Percentiles rank a stretch among this genome's conserved stretches.
Evolutionary conservation across 352 stramenopile species (phyloP).

Genomic region (Pythium aristosporum): DNA sequence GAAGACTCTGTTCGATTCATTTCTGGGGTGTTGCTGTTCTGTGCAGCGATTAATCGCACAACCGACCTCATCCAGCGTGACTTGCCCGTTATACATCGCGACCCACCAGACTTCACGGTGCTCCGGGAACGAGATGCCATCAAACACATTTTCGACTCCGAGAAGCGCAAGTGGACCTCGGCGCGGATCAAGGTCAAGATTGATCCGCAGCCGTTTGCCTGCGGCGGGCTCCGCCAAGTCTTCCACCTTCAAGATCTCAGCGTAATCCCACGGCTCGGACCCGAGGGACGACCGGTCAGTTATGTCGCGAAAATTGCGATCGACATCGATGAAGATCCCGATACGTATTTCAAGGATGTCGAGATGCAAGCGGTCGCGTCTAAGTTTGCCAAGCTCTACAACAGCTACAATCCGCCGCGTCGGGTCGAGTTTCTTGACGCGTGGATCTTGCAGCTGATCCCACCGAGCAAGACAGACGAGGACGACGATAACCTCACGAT

Average conservation of each 20-base stretch:
- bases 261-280: conserved; percentile 18
- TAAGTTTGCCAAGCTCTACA: conserved; percentile 80
- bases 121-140: conserved; percentile 69
- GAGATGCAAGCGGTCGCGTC: conserved; percentile 83
- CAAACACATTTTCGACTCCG: conserved; percentile 79
- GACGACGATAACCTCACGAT: conserved; percentile 48
- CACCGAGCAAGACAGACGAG: conserved; percentile 28
- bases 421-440: conserved; percentile 77
- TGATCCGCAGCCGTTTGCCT: conserved; percentile 61
- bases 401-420: conserved; percentile 76
- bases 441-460: conserved; percentile 73
- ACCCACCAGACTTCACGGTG: conserved; percentile 59
- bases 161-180: conserved; percentile 72
- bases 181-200: conserved; percentile 72
- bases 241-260: conserved; percentile 77
- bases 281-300: conserved; percentile 20
- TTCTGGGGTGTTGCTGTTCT: conserved; percentile 12
- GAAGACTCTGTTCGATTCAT: not conserved
- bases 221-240: conserved; percentile 60
- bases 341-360: conserved; percentile 85
- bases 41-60: conserved; percentile 57
- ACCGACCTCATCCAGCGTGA: conserved; percentile 54
- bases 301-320: conserved; percentile 86
- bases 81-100: conserved; percentile 58
- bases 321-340: conserved; percentile 71